phyloP scores from a whole-genome alignment of 2,329 filamentous ascomycete genomes.

The Colletotrichum agaves region DNA sequence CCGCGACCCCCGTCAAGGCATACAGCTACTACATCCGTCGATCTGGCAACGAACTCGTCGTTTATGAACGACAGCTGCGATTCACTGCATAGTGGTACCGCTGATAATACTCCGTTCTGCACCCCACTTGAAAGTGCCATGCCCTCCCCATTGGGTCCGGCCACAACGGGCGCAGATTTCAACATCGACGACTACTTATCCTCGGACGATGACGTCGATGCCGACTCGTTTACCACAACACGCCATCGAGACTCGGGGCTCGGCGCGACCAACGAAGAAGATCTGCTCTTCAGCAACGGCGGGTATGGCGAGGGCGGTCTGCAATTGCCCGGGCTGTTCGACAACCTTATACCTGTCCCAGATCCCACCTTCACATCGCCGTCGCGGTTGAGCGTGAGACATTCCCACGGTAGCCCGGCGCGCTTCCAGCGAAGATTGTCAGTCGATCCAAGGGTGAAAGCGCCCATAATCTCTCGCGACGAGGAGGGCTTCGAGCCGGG shows the following conservation, averaged over 20 bases:
- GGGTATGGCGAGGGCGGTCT: slow-evolving; percentile 49
- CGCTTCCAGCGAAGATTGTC: not conserved
- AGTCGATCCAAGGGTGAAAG: slow-evolving; percentile 17
- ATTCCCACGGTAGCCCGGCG: slow-evolving; percentile 13
- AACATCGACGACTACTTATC: slow-evolving; percentile 54
- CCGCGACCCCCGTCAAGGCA: slow-evolving; percentile 54
- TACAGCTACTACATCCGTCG: slow-evolving; percentile 58
- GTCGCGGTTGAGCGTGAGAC: not conserved
- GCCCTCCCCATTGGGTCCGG: slow-evolving; percentile 5
- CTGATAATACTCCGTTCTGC: slow-evolving; percentile 35
- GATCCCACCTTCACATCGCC: slow-evolving; percentile 16
- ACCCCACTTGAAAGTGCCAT: slow-evolving; percentile 32
- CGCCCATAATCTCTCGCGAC: slow-evolving; percentile 7
- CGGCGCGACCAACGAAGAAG: slow-evolving; percentile 48
- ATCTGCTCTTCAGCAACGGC: slow-evolving; percentile 49
- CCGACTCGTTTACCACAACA: slow-evolving; percentile 46
- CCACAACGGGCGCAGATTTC: slow-evolving; percentile 39
- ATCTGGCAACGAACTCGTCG: slow-evolving; percentile 44
- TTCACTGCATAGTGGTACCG: slow-evolving; percentile 32
- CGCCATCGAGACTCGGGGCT: slow-evolving; percentile 21
- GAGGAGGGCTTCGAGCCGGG: slow-evolving; percentile 12
- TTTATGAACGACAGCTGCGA: slow-evolving; percentile 30
- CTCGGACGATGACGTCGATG: slow-evolving; percentile 51
- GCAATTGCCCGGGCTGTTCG: slow-evolving; percentile 49
- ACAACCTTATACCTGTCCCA: slow-evolving; percentile 35